Evolutionary conservation across 106 monocot species (phyloP).

Genomic region (Hemerocallis citrina): DNA sequence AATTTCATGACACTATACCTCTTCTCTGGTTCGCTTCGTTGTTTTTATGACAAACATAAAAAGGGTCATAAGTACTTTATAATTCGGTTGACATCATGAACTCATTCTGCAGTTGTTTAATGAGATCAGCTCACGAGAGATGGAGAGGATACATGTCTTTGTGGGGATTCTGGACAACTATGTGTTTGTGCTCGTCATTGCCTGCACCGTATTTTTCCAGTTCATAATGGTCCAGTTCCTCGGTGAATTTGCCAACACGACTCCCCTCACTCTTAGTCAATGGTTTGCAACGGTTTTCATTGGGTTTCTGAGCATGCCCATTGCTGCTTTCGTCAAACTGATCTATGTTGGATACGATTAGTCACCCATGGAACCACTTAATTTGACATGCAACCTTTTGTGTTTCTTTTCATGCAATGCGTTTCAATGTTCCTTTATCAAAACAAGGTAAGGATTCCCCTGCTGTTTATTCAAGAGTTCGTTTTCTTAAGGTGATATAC

Average conservation of each 20-base stretch:
- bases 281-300: constrained; percentile 58
- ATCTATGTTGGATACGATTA: constrained; percentile 54
- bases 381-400: too few relatives aligned
- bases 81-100: background rate
- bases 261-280: constrained; percentile 48
- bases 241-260: constrained; percentile 87
- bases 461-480: too few relatives aligned
- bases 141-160: constrained; percentile 91
- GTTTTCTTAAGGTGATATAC: too few relatives aligned
- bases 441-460: too few relatives aligned
- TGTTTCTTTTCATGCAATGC: too few relatives aligned
- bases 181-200: constrained; percentile 57
- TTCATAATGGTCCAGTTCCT: constrained; percentile 78
- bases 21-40: background rate
- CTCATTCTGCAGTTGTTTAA: constrained; percentile 62
- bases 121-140: constrained; percentile 90
- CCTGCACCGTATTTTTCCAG: constrained; percentile 62
- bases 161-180: constrained; percentile 61
- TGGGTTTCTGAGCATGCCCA: constrained; percentile 88
- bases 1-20: constrained; percentile 5
- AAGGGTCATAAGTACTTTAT: too few relatives aligned
- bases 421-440: too few relatives aligned
- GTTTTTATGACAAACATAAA: background rate
- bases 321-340: constrained; percentile 64
- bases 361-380: too few relatives aligned